Evolutionary conservation across 495 filamentous ascomycete species (phyloP).

Genomic region (Aspergillus incahuasiensis): DNA sequence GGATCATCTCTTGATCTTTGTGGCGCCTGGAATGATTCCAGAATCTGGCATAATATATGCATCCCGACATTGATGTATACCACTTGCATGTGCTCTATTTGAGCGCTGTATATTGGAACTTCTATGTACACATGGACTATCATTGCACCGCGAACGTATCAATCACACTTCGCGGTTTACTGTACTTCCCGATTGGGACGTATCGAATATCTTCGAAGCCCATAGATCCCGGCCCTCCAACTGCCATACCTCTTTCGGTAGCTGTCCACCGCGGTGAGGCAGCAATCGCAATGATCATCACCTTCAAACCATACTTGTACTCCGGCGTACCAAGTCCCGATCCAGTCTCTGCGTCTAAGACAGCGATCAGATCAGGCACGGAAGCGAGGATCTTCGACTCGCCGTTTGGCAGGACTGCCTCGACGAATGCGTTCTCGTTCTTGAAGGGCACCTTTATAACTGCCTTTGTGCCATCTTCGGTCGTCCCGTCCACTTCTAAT

Average conservation of each 20-base stretch:
- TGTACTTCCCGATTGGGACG: conserved; percentile 27
- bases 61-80: no score
- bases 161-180: conserved; percentile 29
- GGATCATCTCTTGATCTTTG: no score
- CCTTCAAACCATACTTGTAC: conserved; percentile 55
- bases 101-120: no score
- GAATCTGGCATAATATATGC: no score
- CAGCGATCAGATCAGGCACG: conserved; percentile 57
- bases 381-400: conserved; percentile 47
- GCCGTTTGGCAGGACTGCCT: conserved; percentile 26
- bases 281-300: conserved; percentile 52
- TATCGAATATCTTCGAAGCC: conserved; percentile 31
- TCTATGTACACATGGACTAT: no score
- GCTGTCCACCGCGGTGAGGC: conserved; percentile 54
- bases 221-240: conserved; percentile 30
- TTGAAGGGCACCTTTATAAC: conserved; percentile 48
- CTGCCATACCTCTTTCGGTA: conserved; percentile 27
- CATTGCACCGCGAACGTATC: conserved; percentile 22
- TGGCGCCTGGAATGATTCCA: no score
- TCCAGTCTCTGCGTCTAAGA: conserved; percentile 57
- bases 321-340: conserved; percentile 58
- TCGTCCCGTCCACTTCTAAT: conserved; percentile 37
- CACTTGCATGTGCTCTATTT: no score
- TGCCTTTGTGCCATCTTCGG: conserved; percentile 43
- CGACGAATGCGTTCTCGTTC: conserved; percentile 60